Percentiles rank a stretch among this genome's conserved stretches.
Evolutionary conservation across 192 early-diverging fungal genomes (phyloP).

Genomic region (Podila epigama): DNA sequence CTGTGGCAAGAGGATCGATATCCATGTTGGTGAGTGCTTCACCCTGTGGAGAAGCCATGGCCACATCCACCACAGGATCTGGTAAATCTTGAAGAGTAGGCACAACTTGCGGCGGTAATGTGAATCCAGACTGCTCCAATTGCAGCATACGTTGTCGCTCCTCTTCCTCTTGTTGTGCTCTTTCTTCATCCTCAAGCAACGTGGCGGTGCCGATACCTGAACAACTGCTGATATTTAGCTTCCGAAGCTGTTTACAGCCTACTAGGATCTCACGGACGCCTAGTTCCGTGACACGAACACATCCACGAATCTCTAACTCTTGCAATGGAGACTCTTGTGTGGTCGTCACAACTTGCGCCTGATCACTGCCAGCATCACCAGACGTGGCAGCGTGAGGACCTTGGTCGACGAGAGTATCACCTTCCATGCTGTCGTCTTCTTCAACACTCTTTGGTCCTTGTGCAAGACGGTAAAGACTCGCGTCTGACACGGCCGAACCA

Average conservation of each 20-base stretch:
- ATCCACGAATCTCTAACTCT: conserved; percentile 63
- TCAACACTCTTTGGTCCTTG: background rate
- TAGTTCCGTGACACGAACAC: conserved; percentile 54
- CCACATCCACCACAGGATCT: background rate
- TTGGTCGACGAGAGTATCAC: background rate
- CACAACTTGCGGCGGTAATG: no score
- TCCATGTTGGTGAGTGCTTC: background rate
- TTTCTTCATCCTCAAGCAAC: background rate
- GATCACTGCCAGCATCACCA: no score
- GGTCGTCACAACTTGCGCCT: no score
- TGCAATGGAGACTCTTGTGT: conserved; percentile 45
- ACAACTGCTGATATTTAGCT: conserved; percentile 52
- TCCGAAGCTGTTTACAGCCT: conserved; percentile 22
- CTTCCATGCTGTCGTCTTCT: background rate
- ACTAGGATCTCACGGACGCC: conserved; percentile 45
- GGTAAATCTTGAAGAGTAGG: no score
- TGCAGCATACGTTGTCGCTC: background rate
- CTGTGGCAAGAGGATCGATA: no score
- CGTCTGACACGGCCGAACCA: conserved; percentile 76
- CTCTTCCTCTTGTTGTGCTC: background rate
- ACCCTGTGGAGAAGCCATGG: background rate
- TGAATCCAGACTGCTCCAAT: background rate
- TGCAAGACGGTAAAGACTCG: conserved; percentile 51
- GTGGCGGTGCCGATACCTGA: conserved; percentile 30
- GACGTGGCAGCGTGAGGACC: no score